Base-by-base conservation (phyloP, 495 filamentous ascomycete species). In the Patellaria atrata region DNA sequence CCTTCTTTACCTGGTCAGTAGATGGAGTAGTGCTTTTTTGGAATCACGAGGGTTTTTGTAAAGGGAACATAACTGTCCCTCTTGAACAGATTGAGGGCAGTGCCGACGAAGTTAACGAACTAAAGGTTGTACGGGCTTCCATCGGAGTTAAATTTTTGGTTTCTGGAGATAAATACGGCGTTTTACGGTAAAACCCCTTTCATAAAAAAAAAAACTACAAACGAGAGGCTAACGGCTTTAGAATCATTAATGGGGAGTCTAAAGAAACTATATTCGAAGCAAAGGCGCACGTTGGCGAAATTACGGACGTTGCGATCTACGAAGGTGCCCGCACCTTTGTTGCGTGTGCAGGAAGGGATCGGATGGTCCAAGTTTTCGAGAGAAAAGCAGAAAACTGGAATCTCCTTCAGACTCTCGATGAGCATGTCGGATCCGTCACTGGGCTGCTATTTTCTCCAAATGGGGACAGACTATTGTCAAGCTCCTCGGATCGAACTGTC, bases 1-100 rank as follows among this genome's bases (percentile, higher is more conserved):
- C 75, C 18, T 92, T 94, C 52, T 77, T 82, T 45, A 93, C 84
- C 0, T 96, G 83, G 81, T 82, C 85, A 7, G 68, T 67, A 29
- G 70, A 69, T 37, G 89, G 89, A 3, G 65, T 61, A 16, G 71
- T 94, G 24, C 68, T 79, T 22, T 74, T 89, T 47, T 97, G 91
- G 89, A 64, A 73, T 45, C 54, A 70, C 5, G 68, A 79, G 10
- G 91, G 89, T 24, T 63, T 65, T 27, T 73, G 77, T 37, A 69
- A 61, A 30, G 63, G 62, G 15, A 68, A 71, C n/a, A 63, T 79
- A 34, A 53, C 67, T 9, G 67, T 91, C 20, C 62, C 72, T 20
- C 54, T 94, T 4, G 80, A 89, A 27, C 74, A 84, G 47, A 44
- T 62, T 29, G 41, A 63, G 13, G 61, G 58, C 9, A 50, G 56